Base-by-base conservation (phyloP, 2,329 filamentous ascomycete genomes). In the Arthrobotrys pseudoclavata region DNA sequence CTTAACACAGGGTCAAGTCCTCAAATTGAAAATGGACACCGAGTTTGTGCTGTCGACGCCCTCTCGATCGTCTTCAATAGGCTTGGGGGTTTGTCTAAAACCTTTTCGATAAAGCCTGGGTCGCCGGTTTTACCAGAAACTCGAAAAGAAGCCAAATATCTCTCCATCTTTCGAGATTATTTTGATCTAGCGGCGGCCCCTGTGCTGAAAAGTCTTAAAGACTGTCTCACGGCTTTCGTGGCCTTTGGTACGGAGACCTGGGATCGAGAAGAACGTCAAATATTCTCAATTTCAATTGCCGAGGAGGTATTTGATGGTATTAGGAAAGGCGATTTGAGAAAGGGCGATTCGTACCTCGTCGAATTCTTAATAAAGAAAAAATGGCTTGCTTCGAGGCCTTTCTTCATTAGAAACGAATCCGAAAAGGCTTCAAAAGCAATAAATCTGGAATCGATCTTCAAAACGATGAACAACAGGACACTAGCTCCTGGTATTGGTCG, bases 381-480 rank as follows among this genome's bases (percentile, higher is more conserved):
- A 70, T 61, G 83, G 81, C 50, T 84, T 81, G 42, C 82, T 79
- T 60, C 83, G 77, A 53, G 84, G 84, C 47, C 85, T 83, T 37
- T 77, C 20, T 69, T 79, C 22, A 12, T 15, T 2, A 20, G 4
- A 18, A 22, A 10, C 6, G 15, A 47, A 7, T 9, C 29, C 75
- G 82, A 82, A 42, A 83, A 83, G 82, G 86, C 82, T 57, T 82
- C 82, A 80, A 84, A 87, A 84, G 87, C 89, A 83, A 87, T 87
- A 20, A 42, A 77, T 20, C 53, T 77, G 10, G 47, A 48, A 29
- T 62, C 67, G 10, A 47, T 68, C 9, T 63, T 77, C 10, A 37
- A 48, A 47, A 42, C 47, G 7, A 71, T 77, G 74, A n/a, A 24
- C 37, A 79, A 81, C 68, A 79, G 80, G 9, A 79, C 79, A 5